Evolutionary conservation across 2,329 filamentous ascomycete species (phyloP), one percentile per base, ranked within the genome.

Genomic region (Lomentospora prolificans): DNA sequence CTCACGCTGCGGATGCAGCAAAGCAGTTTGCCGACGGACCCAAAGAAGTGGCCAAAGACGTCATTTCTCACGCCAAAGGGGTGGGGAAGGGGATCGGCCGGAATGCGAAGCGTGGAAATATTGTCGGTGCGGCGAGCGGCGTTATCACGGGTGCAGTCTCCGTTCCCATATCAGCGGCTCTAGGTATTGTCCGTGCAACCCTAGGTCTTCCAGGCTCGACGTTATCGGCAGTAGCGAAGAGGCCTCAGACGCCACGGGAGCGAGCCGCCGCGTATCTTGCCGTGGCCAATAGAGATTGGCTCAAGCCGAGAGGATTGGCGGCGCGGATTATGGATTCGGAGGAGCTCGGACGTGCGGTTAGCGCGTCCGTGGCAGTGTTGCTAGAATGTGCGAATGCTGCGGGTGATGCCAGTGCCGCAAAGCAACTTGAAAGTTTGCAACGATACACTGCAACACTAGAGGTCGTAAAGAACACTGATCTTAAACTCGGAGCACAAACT

Each of bases 201-300:
- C 56, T 67, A 2, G 57, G 62, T 10, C 62, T 77, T 3, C 73
- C 75, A 0, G 64, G 61, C 0, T 57, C 63, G 6, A 66, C 69
- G 0, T 53, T 70, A 2, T 62, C 63, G 1, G 72, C 72, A 0
- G 64, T 68, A 1, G 58, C 65, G 2, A 66, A 62, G 52, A 70
- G 66, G 60, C 74, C 75, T 1, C 67, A 67, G 60, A 74, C 73
- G 0, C 68, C 74, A 0, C 63, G 67, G 2, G 69, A 74, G 58
- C 62, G 75, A 8, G 74, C 72, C 0, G 63, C 65, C 3, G 70
- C 70, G 0, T 77, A 77, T 52, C 62, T 69, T 0, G 63, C 64
- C 3, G 72, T 72, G 0, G 73, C 72, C 1, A 76, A 75, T 53
- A 61, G 63, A 48, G 66, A 76, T 55, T 77, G 74, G 75, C 58